Conservation (phyloP, 2,329 filamentous ascomycete species). For the Sclerotinia nivalis region DNA sequence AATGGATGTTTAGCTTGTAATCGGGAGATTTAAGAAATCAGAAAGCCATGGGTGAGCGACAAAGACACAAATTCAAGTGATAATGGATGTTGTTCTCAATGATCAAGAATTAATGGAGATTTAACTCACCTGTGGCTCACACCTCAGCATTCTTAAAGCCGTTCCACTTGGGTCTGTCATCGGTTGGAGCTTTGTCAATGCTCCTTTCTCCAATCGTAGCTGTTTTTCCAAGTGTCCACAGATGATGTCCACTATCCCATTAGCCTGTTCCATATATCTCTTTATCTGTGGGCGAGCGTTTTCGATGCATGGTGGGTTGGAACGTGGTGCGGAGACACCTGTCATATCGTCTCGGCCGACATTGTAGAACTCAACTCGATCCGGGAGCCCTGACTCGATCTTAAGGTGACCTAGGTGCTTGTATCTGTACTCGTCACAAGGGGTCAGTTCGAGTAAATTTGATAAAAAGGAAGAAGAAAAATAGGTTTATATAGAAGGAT, state of each 20-base stretch:
- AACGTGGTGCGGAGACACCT: background rate
- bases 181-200: slow-evolving; percentile 46
- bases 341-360: slow-evolving; percentile 2
- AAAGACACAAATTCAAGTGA: slow-evolving; percentile 4
- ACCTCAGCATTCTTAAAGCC: slow-evolving; percentile 21
- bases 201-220: slow-evolving; percentile 29
- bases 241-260: background rate
- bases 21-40: background rate
- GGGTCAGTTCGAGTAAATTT: background rate
- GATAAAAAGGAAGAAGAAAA: background rate
- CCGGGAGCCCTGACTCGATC: background rate
- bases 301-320: slow-evolving; percentile 10
- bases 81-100: slow-evolving; percentile 38
- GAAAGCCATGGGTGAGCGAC: background rate
- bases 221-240: background rate
- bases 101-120: background rate
- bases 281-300: background rate
- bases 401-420: background rate
- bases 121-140: slow-evolving; percentile 25
- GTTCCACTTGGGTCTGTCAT: slow-evolving; percentile 17
- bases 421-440: background rate
- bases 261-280: background rate
- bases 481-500: background rate
- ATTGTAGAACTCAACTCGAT: background rate
- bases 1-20: slow-evolving; percentile 27